Conservation (phyloP, 352 stramenopile genomes). For the Globisporangium lucens region DNA sequence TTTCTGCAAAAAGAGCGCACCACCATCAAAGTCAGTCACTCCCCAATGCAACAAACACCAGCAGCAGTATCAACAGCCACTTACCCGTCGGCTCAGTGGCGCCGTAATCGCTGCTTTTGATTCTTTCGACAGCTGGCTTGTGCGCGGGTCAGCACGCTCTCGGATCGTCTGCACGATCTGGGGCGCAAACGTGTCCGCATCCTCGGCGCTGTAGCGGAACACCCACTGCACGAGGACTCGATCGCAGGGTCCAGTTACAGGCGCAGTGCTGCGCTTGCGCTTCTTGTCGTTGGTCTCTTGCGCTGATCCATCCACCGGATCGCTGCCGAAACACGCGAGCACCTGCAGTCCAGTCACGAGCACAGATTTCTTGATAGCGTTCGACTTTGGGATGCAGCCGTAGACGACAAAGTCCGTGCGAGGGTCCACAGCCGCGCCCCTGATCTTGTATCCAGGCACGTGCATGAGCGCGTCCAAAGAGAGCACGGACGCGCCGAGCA, state of each 20-base stretch:
- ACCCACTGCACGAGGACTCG: constrained; percentile 46
- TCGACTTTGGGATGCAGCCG: constrained; percentile 17
- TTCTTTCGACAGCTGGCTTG: not conserved
- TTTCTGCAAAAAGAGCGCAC: constrained; percentile 6
- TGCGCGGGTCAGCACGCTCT: constrained; percentile 38
- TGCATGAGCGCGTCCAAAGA: constrained; percentile 2
- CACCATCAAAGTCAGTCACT: constrained; percentile 29
- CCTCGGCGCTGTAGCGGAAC: constrained; percentile 33
- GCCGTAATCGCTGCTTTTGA: not conserved
- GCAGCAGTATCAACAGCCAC: constrained; percentile 11
- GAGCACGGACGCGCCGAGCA: constrained; percentile 14
- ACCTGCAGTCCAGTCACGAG: constrained; percentile 12
- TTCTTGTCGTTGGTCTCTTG: constrained; percentile 12
- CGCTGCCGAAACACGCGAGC: constrained; percentile 11
- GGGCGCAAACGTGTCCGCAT: constrained; percentile 29
- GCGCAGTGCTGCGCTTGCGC: constrained; percentile 10
- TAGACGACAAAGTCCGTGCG: constrained; percentile 16
- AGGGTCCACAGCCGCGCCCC: not conserved
- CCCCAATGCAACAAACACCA: not conserved
- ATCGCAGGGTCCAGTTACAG: constrained; percentile 4
- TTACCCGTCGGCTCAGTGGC: constrained; percentile 31
- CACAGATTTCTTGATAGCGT: constrained; percentile 14
- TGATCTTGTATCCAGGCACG: constrained; percentile 9
- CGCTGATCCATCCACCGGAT: not conserved
- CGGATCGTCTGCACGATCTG: constrained; percentile 41